Percentiles rank a stretch among this genome's conserved stretches.
These are phyloP conservation scores for Fusarium chuoi DNA, from an alignment of 2,329 filamentous ascomycete species.

Conservation along the genomic window DNA sequence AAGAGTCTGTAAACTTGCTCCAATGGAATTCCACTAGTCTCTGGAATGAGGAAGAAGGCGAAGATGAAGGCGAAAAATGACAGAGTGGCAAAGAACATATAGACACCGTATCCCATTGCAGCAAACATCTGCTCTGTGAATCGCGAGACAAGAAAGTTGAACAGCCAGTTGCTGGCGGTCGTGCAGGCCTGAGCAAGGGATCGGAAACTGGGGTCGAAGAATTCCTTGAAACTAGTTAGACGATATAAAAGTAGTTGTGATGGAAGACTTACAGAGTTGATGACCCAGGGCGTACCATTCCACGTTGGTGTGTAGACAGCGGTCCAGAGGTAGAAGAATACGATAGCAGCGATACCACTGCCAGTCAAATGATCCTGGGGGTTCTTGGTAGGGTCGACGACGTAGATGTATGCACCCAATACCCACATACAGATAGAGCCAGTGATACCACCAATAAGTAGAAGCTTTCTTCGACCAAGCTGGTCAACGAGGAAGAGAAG, in stretches of 20 bases:
- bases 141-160: constrained; percentile 65
- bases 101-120: constrained; percentile 60
- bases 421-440: constrained; percentile 71
- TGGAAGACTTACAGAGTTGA: constrained; percentile 2
- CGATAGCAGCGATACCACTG: constrained; percentile 66
- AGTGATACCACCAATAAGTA: constrained; percentile 69
- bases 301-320: constrained; percentile 66
- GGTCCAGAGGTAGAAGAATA: constrained; percentile 74
- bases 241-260: fast-evolving
- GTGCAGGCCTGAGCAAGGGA: constrained; percentile 67
- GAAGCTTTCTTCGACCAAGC: constrained; percentile 56
- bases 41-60: constrained; percentile 62
- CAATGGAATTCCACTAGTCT: constrained; percentile 63
- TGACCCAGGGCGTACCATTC: constrained; percentile 72
- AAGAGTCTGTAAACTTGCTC: constrained; percentile 63
- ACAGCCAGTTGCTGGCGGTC: constrained; percentile 66
- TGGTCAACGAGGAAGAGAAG: constrained; percentile 72
- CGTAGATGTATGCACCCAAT: constrained; percentile 65
- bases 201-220: constrained; percentile 60
- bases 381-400: constrained; percentile 50
- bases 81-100: constrained; percentile 65
- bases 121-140: constrained; percentile 52
- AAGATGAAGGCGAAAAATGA: constrained; percentile 59
- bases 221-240: constrained; percentile 41
- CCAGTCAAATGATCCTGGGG: constrained; percentile 49